Percentiles rank a stretch among this genome's conserved stretches.
phyloP scores from a whole-genome alignment of 83 land plant genomes.

The Picea mariana region DNA sequence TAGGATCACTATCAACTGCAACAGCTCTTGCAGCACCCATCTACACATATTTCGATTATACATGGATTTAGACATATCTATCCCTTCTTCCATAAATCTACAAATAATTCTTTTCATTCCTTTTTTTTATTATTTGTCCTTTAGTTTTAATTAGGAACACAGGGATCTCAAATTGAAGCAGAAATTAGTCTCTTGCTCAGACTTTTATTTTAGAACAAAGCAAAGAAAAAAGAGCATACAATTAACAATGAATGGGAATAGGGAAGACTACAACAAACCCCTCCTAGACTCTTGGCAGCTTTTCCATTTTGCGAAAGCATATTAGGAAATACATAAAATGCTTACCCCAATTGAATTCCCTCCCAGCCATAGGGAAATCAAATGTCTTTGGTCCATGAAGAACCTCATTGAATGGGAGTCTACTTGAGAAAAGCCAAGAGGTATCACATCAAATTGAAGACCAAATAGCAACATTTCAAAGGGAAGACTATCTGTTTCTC shows the following conservation, averaged over 20 bases:
- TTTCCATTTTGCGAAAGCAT: background rate
- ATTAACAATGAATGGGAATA: background rate
- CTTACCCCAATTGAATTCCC: background rate
- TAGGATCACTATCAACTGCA: conserved; percentile 86
- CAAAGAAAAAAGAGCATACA: too few species aligned
- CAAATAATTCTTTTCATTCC: too few species aligned
- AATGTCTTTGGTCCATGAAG: background rate
- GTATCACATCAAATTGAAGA: too few species aligned
- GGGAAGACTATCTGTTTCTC: too few species aligned
- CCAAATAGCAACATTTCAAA: too few species aligned
- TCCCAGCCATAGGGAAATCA: too few species aligned
- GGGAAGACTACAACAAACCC: background rate
- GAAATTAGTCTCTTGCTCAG: background rate
- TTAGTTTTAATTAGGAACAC: background rate
- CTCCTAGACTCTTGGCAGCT: background rate
- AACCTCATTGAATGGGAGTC: too few species aligned
- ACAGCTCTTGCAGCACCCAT: conserved; percentile 78
- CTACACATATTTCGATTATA: conserved; percentile 32
- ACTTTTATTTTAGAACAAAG: background rate
- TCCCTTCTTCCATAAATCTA: too few species aligned
- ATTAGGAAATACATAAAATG: background rate
- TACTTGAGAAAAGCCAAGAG: too few species aligned
- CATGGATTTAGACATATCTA: too few species aligned
- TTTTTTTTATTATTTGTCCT: background rate
- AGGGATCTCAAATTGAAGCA: background rate